Conservation (phyloP, 2,329 filamentous ascomycete species). For the Exophiala calicioides region DNA sequence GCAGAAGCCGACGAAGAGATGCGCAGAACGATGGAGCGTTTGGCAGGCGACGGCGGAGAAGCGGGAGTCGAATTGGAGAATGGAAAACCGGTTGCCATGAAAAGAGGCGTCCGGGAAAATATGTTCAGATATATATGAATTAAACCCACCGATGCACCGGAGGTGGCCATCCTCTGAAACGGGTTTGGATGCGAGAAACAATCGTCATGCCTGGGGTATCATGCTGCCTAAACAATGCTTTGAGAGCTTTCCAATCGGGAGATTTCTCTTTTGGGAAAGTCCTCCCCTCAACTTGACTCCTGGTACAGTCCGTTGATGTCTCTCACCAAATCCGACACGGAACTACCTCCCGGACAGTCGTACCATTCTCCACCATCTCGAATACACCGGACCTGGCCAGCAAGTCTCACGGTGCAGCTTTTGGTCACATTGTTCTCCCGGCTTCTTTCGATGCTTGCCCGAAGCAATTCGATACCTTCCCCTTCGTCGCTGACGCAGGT, state of each 20-base stretch:
- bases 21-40: conserved; percentile 62
- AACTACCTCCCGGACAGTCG: conserved; percentile 36
- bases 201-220: conserved; percentile 19
- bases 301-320: conserved; percentile 72
- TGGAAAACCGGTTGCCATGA: conserved; percentile 70
- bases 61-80: conserved; percentile 76
- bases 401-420: conserved; percentile 77
- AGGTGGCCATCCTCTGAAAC: too few species aligned
- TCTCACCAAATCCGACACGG: conserved; percentile 65
- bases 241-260: background rate
- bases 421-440: conserved; percentile 63
- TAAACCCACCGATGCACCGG: too few species aligned
- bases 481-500: conserved; percentile 67
- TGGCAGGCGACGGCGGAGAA: conserved; percentile 69
- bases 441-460: conserved; percentile 54
- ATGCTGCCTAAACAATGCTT: conserved; percentile 11
- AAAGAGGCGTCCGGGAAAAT: conserved; percentile 71
- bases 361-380: conserved; percentile 65
- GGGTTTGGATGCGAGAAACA: background rate
- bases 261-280: background rate
- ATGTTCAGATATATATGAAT: conserved; percentile 59
- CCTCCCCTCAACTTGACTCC: conserved; percentile 33
- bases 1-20: conserved; percentile 63
- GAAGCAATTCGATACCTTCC: conserved; percentile 53
- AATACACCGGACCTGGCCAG: conserved; percentile 80